phyloP scores from a whole-genome alignment of 1,284 basidiomycete genomes.

The Puccinia polysora region DNA sequence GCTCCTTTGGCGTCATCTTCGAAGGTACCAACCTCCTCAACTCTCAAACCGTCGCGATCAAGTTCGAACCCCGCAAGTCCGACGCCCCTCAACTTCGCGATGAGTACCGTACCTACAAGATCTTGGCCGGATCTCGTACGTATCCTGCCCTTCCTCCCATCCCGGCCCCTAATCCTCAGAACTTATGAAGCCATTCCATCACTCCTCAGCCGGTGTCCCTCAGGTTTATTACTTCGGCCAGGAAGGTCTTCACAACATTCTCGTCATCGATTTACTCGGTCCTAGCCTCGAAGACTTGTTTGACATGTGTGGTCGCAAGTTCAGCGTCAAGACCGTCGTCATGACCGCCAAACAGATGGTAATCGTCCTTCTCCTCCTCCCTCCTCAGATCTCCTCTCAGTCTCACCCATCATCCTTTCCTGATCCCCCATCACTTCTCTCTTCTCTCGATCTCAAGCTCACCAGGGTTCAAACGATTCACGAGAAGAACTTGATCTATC shows the following conservation, averaged over 20 bases:
- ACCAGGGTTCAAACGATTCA: slow-evolving; percentile 89
- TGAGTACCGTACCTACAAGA: slow-evolving; percentile 95
- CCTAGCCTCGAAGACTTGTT: slow-evolving; percentile 90
- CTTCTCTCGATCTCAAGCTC: slow-evolving; percentile 59
- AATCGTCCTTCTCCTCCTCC: background rate
- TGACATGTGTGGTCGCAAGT: slow-evolving; percentile 92
- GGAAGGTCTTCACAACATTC: slow-evolving; percentile 93
- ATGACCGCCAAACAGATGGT: slow-evolving; percentile 98
- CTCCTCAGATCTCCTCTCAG: slow-evolving; percentile 49
- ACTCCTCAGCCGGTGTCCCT: slow-evolving; percentile 69
- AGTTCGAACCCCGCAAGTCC: slow-evolving; percentile 94
- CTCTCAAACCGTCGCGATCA: slow-evolving; percentile 93
- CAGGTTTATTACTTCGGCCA: slow-evolving; percentile 97
- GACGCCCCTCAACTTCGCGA: slow-evolving; percentile 93
- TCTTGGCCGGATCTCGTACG: slow-evolving; percentile 82
- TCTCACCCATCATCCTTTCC: background rate
- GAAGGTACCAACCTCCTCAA: slow-evolving; percentile 88
- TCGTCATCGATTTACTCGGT: slow-evolving; percentile 90
- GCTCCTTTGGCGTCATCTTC: slow-evolving; percentile 51
- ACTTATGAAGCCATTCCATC: background rate
- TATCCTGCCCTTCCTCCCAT: slow-evolving; percentile 49
- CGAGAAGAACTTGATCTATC: slow-evolving; percentile 94
- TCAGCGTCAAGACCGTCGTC: slow-evolving; percentile 89
- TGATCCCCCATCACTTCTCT: background rate
- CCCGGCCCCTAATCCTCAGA: background rate